Evolutionary conservation across 306 rosid genomes (phyloP).

Genomic region (Vicia sativa): DNA sequence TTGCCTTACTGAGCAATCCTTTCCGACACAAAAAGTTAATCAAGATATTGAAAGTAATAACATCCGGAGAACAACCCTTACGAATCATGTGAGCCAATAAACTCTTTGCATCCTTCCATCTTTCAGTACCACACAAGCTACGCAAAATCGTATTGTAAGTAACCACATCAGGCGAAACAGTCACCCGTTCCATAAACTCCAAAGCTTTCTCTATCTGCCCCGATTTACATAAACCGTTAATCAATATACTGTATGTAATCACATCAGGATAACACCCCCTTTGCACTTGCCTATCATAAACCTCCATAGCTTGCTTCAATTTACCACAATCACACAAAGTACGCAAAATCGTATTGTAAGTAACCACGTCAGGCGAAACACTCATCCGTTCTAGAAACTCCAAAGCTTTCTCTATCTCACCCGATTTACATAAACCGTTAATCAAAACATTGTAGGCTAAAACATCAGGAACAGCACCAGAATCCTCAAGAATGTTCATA

Average conservation of each 20-base stretch:
- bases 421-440: slow-evolving; percentile 85
- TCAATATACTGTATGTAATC: slow-evolving; percentile 80
- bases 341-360: slow-evolving; percentile 81
- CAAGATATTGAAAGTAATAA: slow-evolving; percentile 95
- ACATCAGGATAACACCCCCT: slow-evolving; percentile 93
- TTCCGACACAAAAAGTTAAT: slow-evolving; percentile 86
- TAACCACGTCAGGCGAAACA: slow-evolving; percentile 84
- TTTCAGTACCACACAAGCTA: slow-evolving; percentile 86
- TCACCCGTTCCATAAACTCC: slow-evolving; percentile 61
- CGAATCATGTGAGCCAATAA: slow-evolving; percentile 75
- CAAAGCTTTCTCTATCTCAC: slow-evolving; percentile 75
- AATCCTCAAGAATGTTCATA: slow-evolving; percentile 70
- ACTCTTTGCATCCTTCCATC: slow-evolving; percentile 95
- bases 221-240: slow-evolving; percentile 89
- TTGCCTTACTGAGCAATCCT: slow-evolving; percentile 84
- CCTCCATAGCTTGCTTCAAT: slow-evolving; percentile 89
- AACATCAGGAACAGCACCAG: slow-evolving; percentile 83
- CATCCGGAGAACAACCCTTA: slow-evolving; percentile 90
- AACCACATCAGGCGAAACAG: slow-evolving; percentile 69
- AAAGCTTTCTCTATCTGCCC: slow-evolving; percentile 88
- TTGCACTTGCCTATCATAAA: slow-evolving; percentile 72
- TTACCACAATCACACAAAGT: no score
- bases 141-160: slow-evolving; percentile 83
- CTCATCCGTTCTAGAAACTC: slow-evolving; percentile 80
- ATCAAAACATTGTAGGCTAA: slow-evolving; percentile 86